Evolutionary conservation across 2,329 filamentous ascomycete genomes (phyloP).

Genomic region (Sphaerulina populicola): DNA sequence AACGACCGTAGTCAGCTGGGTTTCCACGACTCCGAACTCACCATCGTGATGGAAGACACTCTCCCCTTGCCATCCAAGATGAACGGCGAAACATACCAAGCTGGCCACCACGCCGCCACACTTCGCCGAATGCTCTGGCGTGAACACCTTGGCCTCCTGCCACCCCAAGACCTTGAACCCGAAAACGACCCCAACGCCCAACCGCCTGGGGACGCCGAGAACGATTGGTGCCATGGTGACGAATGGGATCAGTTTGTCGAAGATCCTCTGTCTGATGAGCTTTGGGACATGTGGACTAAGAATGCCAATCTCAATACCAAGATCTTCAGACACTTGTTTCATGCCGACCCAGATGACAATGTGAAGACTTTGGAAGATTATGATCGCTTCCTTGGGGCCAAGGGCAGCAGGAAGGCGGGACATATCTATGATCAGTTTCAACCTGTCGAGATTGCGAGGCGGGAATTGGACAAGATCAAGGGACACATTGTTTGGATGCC

Average conservation of each 20-base stretch:
- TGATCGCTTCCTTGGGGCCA: conserved; percentile 65
- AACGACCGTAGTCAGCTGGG: conserved; percentile 87
- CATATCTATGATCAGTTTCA: conserved; percentile 78
- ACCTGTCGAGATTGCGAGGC: conserved; percentile 61
- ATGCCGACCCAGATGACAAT: conserved; percentile 80
- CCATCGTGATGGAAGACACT: conserved; percentile 81
- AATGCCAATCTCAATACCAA: conserved; percentile 64
- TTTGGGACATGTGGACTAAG: conserved; percentile 59
- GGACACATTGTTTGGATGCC: conserved; percentile 95
- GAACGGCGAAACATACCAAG: conserved; percentile 68
- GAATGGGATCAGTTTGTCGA: conserved; percentile 52
- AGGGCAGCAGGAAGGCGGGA: conserved; percentile 54
- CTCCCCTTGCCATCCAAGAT: conserved; percentile 63
- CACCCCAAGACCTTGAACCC: conserved; percentile 61
- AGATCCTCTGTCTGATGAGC: conserved; percentile 51
- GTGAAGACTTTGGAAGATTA: conserved; percentile 89
- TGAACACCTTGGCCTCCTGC: conserved; percentile 78
- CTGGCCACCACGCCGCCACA: conserved; percentile 72
- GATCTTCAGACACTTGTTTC: conserved; percentile 71
- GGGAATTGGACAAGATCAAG: conserved; percentile 64
- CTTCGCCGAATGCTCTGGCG: conserved; percentile 78
- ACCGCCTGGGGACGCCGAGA: conserved; percentile 61
- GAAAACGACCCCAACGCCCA: conserved; percentile 64
- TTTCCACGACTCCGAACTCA: conserved; percentile 82
- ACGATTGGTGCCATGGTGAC: conserved; percentile 65